Base-by-base conservation (phyloP, 148 eudicot genomes). In the Simmondsia chinensis region DNA sequence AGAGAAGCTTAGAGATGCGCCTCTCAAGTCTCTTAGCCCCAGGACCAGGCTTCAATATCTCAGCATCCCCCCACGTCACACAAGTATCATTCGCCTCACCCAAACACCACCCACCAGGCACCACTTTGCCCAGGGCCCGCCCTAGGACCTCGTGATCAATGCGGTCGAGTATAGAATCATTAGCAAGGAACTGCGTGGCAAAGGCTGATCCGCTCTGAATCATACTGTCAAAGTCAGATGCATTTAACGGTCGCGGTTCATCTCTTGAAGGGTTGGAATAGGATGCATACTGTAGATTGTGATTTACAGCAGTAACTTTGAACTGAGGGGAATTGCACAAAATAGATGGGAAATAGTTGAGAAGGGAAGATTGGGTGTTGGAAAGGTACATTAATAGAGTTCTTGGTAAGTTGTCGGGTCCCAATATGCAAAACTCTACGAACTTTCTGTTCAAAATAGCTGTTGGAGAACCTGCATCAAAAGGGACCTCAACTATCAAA, bases 101-200 rank as follows among this genome's bases (percentile, higher is more conserved):
- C 34, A 89, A 67, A 54, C 97, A 89, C 97, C 97, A 89, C 9
- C 95, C 97, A 45, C 95, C 97, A 2, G 85, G 94, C 26, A 82
- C 78, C 4, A 79, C 78, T 31, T 74, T 71, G 12, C 78, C 87
- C 2, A 50, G 74, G 9, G 24, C 41, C 33, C 93, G 73, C 6
- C 65, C 61, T 35, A 89, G 63, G 46, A 89, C 20, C 59, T 78
- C 72, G 1, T 10, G 49, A 67, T 89, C 97, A n/a, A 89, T 84
- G 21, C 40, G 81, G 44, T 82, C 82, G n/a, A 89, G 95, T 40
- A 79, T 52, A 5, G 74, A 78, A 43, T 84, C 88, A 33, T 85
- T 55, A 6, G 33, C 23, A 12, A 43, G 59, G 61, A 85, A 79
- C 11, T 74, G 80, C 0, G 93, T 64, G 30, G 85, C 95, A 63